phyloP scores from a whole-genome alignment of 192 early-diverging fungal species.

The Umbelopsis isabellina region DNA sequence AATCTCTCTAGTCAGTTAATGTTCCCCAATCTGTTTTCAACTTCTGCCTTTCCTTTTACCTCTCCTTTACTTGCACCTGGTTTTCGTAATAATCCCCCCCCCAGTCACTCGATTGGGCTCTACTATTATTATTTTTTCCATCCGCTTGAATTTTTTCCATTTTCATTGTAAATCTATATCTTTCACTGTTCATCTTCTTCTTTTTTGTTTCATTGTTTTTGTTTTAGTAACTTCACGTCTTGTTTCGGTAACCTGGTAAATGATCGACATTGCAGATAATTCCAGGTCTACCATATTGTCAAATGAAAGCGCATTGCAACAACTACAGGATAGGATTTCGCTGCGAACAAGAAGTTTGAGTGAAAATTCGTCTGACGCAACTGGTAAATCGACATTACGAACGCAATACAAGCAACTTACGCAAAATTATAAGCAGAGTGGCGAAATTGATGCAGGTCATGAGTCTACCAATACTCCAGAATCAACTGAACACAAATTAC shows the following conservation, averaged over 20 bases:
- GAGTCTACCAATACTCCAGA: not conserved
- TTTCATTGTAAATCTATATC: too few species aligned
- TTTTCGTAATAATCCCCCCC: not conserved
- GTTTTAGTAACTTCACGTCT: too few species aligned
- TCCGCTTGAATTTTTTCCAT: too few species aligned
- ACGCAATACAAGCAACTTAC: constrained; percentile 5
- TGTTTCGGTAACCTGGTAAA: not conserved
- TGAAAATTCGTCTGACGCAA: not conserved
- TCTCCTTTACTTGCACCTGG: constrained; percentile 13
- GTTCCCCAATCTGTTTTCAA: not conserved
- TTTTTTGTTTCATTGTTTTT: too few species aligned
- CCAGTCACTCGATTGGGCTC: not conserved
- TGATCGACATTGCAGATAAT: not conserved
- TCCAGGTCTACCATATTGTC: not conserved
- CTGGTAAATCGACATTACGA: not conserved
- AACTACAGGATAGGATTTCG: constrained; percentile 10
- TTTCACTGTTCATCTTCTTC: too few species aligned
- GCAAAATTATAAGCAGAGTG: not conserved
- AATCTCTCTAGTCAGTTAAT: not conserved
- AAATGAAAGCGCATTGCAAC: constrained; percentile 3
- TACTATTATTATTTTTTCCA: not conserved
- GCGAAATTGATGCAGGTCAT: not conserved
- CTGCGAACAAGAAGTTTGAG: not conserved
- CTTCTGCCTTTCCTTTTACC: not conserved
- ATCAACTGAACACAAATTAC: not conserved